Evolutionary conservation across 1,284 basidiomycete species (phyloP).

Genomic region (Rhodotorula sp.): DNA sequence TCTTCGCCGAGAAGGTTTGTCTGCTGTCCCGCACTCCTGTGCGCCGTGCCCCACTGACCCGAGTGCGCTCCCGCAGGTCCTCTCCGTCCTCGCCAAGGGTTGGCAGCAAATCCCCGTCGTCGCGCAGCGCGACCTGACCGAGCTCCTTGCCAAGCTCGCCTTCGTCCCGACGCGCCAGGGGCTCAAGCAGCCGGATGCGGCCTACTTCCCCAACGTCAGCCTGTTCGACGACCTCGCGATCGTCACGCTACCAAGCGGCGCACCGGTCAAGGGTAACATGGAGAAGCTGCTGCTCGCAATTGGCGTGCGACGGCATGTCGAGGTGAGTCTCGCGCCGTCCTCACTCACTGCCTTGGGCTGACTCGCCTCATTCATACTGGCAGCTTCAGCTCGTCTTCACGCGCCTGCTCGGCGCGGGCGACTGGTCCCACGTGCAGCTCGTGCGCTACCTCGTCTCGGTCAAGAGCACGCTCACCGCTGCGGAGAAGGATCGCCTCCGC

Average conservation of each 20-base stretch:
- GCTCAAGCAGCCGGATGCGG: conserved; percentile 62
- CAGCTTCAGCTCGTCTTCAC: conserved; percentile 53
- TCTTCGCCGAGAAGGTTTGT: conserved; percentile 72
- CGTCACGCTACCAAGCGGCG: conserved; percentile 70
- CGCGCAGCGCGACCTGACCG: conserved; percentile 62
- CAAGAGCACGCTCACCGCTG: conserved; percentile 64
- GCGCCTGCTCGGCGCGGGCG: conserved; percentile 51
- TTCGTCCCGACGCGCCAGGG: conserved; percentile 62
- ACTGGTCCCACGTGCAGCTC: conserved; percentile 53
- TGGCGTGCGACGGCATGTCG: conserved; percentile 88
- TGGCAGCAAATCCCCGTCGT: conserved; percentile 71
- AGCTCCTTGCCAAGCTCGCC: conserved; percentile 62
- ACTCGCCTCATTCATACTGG: background rate
- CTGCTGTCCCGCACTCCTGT: background rate
- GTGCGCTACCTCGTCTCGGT: conserved; percentile 46
- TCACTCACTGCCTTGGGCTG: conserved; percentile 23
- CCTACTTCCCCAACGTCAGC: conserved; percentile 86
- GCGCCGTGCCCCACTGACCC: background rate
- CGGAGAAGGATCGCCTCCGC: conserved; percentile 72
- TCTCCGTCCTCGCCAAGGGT: conserved; percentile 68
- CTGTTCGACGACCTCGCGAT: conserved; percentile 76
- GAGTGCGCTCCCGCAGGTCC: conserved; percentile 53
- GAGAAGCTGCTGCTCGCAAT: conserved; percentile 76
- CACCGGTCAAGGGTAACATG: conserved; percentile 67
- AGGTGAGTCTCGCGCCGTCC: conserved; percentile 80